Base-by-base conservation (phyloP, 176 grass and related monocot species). In the Thalia dealbata region DNA sequence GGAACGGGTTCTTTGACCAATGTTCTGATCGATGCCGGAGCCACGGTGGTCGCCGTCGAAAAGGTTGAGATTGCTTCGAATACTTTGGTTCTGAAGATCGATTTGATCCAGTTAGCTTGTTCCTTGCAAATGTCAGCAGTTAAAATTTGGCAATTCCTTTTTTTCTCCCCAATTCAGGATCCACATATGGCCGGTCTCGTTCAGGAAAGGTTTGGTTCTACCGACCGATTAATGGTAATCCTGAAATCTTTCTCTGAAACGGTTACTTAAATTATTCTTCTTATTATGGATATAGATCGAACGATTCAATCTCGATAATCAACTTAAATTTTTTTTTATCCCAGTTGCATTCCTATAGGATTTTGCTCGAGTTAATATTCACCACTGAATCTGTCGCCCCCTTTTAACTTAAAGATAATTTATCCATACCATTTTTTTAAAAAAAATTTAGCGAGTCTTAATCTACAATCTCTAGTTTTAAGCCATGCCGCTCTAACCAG, bases 1-100 rank as follows among this genome's bases (percentile, higher is more conserved):
- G 89, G 93, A 0, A 90, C 89, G 7, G 93, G 93, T 10, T 92
- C 93, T 14, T 88, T 92, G 55, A 97, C 89, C 8, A 86, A 82
- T 23, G 84, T 79, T 5, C 78, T 97, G 72, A 82, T 97, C 14
- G 58, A 85, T 46, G 84, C 85, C 0, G 93, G 93, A 2, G 85
- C 89, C 38, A 90, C 82, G 6, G 81, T 97, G 50, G 68, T 97
- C 44, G 93, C 93, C 8, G 81, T 92, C 64, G 89, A 92, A 73
- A 92, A 97, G 89, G 93, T 97, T 35, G 32, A 32, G 15, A 69
- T 30, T 5, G 75, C 61, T 43, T 30, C 28, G 25, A 43, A 9
- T 43, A 11, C 19, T 68, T 21, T 68, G 8, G 21, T 68, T n/a
- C 21, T 68, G 38, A 45, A 43, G n/a, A 44, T 14, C 10, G 14